Conservation (phyloP, 2,329 filamentous ascomycete species). For the Penicillium sp. region DNA sequence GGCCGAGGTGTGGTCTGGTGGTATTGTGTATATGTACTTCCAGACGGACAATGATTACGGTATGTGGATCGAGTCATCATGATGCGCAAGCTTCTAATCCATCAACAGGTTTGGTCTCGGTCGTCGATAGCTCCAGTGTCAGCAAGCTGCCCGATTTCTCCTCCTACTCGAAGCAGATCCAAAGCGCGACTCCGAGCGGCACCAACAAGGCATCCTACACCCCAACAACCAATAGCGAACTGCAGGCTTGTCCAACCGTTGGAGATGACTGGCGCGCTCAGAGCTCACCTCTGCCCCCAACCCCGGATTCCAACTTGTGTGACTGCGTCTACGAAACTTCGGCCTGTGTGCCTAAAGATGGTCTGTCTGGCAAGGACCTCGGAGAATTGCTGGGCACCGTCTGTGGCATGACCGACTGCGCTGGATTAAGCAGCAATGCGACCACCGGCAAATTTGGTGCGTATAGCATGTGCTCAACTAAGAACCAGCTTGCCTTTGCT, state of each 20-base stretch:
- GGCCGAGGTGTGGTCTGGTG: constrained; percentile 80
- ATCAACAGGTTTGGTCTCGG: constrained; percentile 40
- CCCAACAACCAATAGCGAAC: constrained; percentile 62
- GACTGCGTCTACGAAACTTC: constrained; percentile 72
- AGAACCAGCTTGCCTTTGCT: constrained; percentile 41
- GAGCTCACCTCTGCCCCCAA: constrained; percentile 62
- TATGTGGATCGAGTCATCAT: constrained; percentile 6
- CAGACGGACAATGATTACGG: constrained; percentile 68
- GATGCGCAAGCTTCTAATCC: too few relatives aligned
- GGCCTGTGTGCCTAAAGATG: constrained; percentile 58
- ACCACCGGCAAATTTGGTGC: constrained; percentile 42
- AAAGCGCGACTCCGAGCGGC: constrained; percentile 58
- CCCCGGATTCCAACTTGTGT: constrained; percentile 70
- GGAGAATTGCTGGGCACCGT: constrained; percentile 56
- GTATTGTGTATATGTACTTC: constrained; percentile 97
- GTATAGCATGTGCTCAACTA: constrained; percentile 43
- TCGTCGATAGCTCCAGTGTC: constrained; percentile 57
- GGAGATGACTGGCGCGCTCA: constrained; percentile 62
- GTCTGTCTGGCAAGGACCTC: constrained; percentile 19
- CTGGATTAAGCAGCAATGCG: constrained; percentile 36
- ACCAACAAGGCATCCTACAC: constrained; percentile 63
- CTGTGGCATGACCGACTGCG: constrained; percentile 39
- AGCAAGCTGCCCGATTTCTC: constrained; percentile 67
- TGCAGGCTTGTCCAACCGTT: constrained; percentile 62
- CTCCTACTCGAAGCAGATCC: constrained; percentile 62